Base-by-base conservation (phyloP, 331 rosid species). In the Telfairia occidentalis region DNA sequence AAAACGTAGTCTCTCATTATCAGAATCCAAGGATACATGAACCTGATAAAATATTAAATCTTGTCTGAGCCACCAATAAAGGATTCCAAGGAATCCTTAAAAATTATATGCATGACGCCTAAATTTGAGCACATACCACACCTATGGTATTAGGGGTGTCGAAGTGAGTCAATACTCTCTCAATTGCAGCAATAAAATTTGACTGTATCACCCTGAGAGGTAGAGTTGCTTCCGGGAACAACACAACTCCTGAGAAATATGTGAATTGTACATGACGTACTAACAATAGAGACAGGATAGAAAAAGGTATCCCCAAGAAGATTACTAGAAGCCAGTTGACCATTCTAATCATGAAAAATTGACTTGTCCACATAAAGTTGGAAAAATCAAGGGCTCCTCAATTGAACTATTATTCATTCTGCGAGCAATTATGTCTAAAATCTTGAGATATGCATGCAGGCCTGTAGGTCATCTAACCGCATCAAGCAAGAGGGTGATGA, bases 141-240 rank as follows among this genome's bases (percentile, higher is more conserved):
- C 90, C 99, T 82, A 95, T 81, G 9, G 93, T 95, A 76, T 81
- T 84, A 76, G 96, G 96, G 79, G 84, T 85, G 79, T 95, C 92
- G 67, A 82, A 87, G 78, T 89, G 96, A 71, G 71, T 77, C 78
- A 95, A 65, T 15, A 92, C 90, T 77, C 87, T 84, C 83, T 92
- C 92, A 28, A 90, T 59, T 58, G 96, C 92, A 50, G 85, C 85
- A 72, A 90, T 83, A 45, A 83, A 84, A 81, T 72, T 88, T 19
- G 90, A 9, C 53, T 87, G 86, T 74, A 85, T 81, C 81, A 95
- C 96, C 83, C 99, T 79, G 53, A 92, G 79, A 78, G 97, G 88
- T 57, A 87, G 83, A n/a, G 81, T 78, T 4, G 86, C 97, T 67
- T 89, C 97, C 0, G 99, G 99, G 75, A 95, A 95, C 74, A 92